Percentiles rank a stretch among this genome's conserved stretches.
Conservation (phyloP, 495 filamentous ascomycete genomes). For the Neurospora discreta region DNA sequence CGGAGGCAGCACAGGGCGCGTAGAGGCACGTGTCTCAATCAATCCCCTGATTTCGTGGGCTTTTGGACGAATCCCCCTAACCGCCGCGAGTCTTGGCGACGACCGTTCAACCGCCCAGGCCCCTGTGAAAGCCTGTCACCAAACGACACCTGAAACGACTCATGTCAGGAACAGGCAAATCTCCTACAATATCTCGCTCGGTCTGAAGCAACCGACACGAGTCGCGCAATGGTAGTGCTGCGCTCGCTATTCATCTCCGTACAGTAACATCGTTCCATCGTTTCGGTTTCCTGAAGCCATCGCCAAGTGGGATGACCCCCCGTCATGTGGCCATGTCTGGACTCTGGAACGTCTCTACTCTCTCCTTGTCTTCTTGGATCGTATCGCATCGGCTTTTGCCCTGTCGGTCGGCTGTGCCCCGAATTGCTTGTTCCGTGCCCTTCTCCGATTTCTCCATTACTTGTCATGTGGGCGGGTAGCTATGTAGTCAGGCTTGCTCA, state of each 20-base stretch:
- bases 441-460: constrained; percentile 12
- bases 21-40: not conserved
- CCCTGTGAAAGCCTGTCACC: constrained; percentile 5
- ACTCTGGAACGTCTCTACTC: not conserved
- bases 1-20: not conserved
- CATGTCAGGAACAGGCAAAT: constrained; percentile 24
- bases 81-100: not conserved
- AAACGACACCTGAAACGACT: constrained; percentile 32
- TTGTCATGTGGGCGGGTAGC: not conserved
- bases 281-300: not conserved
- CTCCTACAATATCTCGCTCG: constrained; percentile 14
- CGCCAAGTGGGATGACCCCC: constrained; percentile 15
- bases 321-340: constrained; percentile 10
- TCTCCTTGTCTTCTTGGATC: not conserved
- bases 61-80: not conserved
- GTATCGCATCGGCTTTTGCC: not conserved
- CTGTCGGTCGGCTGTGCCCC: not conserved
- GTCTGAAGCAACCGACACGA: not conserved
- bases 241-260: not conserved
- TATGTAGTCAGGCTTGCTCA: too few species aligned
- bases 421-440: constrained; percentile 4
- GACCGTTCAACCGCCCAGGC: not conserved
- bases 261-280: not conserved
- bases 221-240: not conserved
- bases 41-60: not conserved